These are phyloP conservation scores for Fusarium sacchari DNA, from an alignment of 2,329 filamentous ascomycete genomes.

Conservation along the genomic window DNA sequence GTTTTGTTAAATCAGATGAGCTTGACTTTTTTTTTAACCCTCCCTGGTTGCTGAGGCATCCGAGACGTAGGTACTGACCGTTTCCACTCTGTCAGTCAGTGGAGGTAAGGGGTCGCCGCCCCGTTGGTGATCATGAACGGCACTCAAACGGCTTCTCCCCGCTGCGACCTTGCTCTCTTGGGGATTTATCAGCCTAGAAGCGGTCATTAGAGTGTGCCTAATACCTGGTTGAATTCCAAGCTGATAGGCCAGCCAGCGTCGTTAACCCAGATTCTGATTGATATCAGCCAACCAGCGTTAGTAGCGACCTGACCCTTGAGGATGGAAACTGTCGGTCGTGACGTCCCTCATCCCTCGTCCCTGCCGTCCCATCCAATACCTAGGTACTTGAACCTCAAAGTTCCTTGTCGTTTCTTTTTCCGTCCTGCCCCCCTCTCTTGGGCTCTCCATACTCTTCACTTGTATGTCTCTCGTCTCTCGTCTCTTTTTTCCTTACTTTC, in stretches of 20 bases:
- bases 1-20: slow-evolving; percentile 34
- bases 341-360: slow-evolving; percentile 35
- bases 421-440: slow-evolving; percentile 24
- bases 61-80: slow-evolving; percentile 1
- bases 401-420: slow-evolving; percentile 37
- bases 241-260: not conserved
- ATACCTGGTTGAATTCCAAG: slow-evolving; percentile 1
- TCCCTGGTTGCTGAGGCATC: slow-evolving; percentile 43
- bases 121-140: slow-evolving; percentile 23
- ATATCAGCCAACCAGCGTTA: slow-evolving; percentile 26
- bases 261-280: slow-evolving; percentile 13
- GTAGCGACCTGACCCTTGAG: not conserved
- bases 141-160: slow-evolving; percentile 25
- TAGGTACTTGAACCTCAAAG: slow-evolving; percentile 29
- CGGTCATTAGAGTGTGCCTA: slow-evolving; percentile 24
- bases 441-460: slow-evolving; percentile 18
- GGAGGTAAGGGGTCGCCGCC: slow-evolving; percentile 19
- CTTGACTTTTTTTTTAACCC: not conserved
- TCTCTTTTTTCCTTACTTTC: slow-evolving; percentile 12
- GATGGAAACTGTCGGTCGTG: slow-evolving; percentile 20
- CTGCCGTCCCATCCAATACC: slow-evolving; percentile 18
- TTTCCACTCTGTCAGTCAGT: slow-evolving; percentile 20
- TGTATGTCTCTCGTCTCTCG: not conserved
- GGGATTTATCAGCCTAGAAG: slow-evolving; percentile 26
- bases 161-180: slow-evolving; percentile 3